Evolutionary conservation across 2,329 filamentous ascomycete genomes (phyloP), one percentile per base, ranked within the genome.

Genomic region (Lasiodiplodia citricola): DNA sequence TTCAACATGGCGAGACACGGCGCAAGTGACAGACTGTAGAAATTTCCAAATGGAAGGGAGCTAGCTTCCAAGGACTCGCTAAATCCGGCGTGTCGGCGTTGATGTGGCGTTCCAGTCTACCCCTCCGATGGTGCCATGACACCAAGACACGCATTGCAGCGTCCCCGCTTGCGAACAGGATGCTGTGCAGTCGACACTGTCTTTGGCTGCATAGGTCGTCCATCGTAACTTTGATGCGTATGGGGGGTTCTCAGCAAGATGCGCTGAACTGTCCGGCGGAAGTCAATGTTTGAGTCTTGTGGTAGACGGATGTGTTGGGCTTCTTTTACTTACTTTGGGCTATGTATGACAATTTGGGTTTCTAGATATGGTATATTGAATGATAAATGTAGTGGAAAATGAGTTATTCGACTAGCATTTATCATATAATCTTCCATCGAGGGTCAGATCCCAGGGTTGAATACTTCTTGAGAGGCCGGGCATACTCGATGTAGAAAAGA

Each of bases 1-100:
- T 37, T 28, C 60, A 25, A 54, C 47, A 25, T 21, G 7, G 28
- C 37, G 60, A 64, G 31, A 64, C 60, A 64, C 21, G 38, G 37
- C 60, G 25, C 7, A 31, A 35, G n/a, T 16, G 10, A 16, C 8
- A 8, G 25, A 11, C 14, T 14, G 35, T 14, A 37, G 25, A 28
- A 50, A 7, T 35, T 18, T 31, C n/a, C 44, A 23, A 25, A 37
- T 54, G 8, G 25, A 38, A 47, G 18, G 25, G 28, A 13, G 14
- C 2, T 3, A 38, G 44, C 44, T 47, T 7, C 44, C 18, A 21
- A 25, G 11, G 44, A n/a, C 18, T 3, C 60, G 25, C 21, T 18
- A 31, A 3, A 21, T 6, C 47, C 28, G 16, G 18, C n/a, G 4
- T 31, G 18, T 63, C 25, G 41, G 41, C 41, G 31, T 35, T 7